phyloP scores from a whole-genome alignment of 2,329 filamentous ascomycete species.

The Exophiala sp. region DNA sequence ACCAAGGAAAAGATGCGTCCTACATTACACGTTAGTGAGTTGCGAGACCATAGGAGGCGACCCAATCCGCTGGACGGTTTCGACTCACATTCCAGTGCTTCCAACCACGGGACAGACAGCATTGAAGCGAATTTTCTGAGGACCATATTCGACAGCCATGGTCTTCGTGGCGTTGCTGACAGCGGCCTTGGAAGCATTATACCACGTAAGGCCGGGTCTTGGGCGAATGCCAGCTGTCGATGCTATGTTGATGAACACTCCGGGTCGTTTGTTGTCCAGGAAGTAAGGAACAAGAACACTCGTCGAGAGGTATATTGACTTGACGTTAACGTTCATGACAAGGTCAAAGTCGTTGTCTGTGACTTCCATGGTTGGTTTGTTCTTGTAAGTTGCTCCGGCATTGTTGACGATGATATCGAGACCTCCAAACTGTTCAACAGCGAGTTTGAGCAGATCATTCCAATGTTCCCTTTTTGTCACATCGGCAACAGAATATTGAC shows the following conservation, averaged over 20 bases:
- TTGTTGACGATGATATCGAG: slow-evolving; percentile 52
- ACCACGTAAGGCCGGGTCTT: slow-evolving; percentile 21
- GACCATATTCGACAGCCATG: slow-evolving; percentile 69
- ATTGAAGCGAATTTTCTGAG: slow-evolving; percentile 69
- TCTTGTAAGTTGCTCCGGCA: slow-evolving; percentile 47
- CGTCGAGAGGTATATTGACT: slow-evolving; percentile 19
- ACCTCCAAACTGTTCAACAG: slow-evolving; percentile 41
- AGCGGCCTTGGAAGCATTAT: slow-evolving; percentile 64
- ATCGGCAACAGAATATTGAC: slow-evolving; percentile 7
- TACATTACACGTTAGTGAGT: neutral
- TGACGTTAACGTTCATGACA: slow-evolving; percentile 46
- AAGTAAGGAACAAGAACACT: slow-evolving; percentile 22
- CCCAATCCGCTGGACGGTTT: neutral
- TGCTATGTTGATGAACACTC: slow-evolving; percentile 19
- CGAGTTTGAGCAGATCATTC: slow-evolving; percentile 36
- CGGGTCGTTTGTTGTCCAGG: slow-evolving; percentile 13
- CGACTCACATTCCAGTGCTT: slow-evolving; percentile 58
- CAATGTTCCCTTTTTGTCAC: slow-evolving; percentile 18
- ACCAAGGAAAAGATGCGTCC: slow-evolving; percentile 31
- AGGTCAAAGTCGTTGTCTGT: slow-evolving; percentile 45
- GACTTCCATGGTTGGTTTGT: slow-evolving; percentile 40
- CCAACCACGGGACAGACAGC: slow-evolving; percentile 63
- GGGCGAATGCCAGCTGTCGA: slow-evolving; percentile 19
- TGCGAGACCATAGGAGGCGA: neutral
- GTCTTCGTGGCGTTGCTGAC: slow-evolving; percentile 62